Evolutionary conservation across 2,329 filamentous ascomycete species (phyloP).

Genomic region (Phyllosticta citrichinensis): DNA sequence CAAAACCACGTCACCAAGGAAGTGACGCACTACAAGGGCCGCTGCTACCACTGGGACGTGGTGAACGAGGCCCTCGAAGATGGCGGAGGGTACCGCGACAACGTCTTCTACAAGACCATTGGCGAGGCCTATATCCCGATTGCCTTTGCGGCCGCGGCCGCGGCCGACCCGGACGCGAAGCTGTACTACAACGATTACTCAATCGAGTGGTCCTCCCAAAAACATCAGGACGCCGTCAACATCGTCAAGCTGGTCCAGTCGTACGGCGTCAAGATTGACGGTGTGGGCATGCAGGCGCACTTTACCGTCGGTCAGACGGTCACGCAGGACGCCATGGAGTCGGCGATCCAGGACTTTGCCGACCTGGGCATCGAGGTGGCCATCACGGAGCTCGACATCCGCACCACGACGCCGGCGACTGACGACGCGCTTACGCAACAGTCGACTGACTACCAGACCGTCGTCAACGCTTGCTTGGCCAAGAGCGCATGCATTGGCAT

Average conservation of each 20-base stretch:
- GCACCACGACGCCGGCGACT: constrained; percentile 20
- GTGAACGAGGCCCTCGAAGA: constrained; percentile 51
- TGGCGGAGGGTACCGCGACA: constrained; percentile 45
- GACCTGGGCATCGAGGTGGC: constrained; percentile 47
- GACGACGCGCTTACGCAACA: constrained; percentile 17
- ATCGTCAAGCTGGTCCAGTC: constrained; percentile 30
- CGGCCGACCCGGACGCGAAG: constrained; percentile 46
- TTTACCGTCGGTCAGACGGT: constrained; percentile 34
- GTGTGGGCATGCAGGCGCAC: constrained; percentile 44
- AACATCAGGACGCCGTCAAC: constrained; percentile 24
- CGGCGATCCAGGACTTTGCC: constrained; percentile 42
- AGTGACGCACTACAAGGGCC: constrained; percentile 30
- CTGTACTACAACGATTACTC: constrained; percentile 51
- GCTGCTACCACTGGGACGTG: constrained; percentile 52
- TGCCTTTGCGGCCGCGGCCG: constrained; percentile 45
- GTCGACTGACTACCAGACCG: constrained; percentile 18
- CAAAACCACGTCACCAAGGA: constrained; percentile 32
- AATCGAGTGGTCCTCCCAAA: constrained; percentile 30
- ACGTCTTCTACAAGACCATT: constrained; percentile 37
- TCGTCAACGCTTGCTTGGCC: constrained; percentile 45
- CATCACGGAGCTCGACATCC: constrained; percentile 56
- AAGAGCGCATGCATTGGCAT: constrained; percentile 46
- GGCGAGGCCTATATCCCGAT: constrained; percentile 40
- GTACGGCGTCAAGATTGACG: constrained; percentile 24
- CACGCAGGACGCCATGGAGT: constrained; percentile 25